A percentile compares a stretch with the other conserved stretches of the same genome.
phyloP scores from a whole-genome alignment of 208 protist species.

The Acanthamoeba castellanii region DNA sequence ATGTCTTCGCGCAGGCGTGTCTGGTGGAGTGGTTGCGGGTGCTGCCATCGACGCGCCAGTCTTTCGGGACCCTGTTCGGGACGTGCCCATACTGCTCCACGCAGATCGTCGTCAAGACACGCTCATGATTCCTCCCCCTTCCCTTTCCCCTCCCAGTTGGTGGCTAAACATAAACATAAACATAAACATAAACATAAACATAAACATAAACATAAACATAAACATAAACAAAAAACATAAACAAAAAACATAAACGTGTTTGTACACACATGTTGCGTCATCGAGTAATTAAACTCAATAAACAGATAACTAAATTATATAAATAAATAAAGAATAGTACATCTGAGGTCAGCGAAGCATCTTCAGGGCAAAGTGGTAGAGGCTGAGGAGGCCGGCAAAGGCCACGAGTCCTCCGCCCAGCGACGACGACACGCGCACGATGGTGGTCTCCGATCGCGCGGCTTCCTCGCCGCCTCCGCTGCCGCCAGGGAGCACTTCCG shows the following conservation, averaged over 20 bases:
- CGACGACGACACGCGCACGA: neutral
- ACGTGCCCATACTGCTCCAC: constrained; percentile 32
- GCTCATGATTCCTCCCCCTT: neutral
- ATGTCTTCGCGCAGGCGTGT: neutral
- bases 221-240: too few species aligned
- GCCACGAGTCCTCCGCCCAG: neutral
- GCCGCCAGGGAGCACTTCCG: neutral
- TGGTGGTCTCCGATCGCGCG: neutral
- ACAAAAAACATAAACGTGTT: too few species aligned
- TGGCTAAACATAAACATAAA: too few species aligned
- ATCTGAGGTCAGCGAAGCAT: neutral
- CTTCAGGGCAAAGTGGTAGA: constrained; percentile 31
- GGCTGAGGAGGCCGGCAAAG: neutral
- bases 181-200: too few species aligned
- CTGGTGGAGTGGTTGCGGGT: constrained; percentile 6
- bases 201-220: too few species aligned
- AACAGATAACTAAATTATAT: too few species aligned
- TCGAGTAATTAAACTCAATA: too few species aligned
- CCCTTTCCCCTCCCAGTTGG: too few species aligned
- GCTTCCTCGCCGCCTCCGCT: neutral
- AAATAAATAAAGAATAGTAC: too few species aligned
- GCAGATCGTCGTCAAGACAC: constrained; percentile 1
- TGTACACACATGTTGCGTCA: too few species aligned
- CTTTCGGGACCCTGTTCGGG: constrained; percentile 10
- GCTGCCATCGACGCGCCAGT: neutral